A percentile compares a stretch with the other conserved stretches of the same genome.
phyloP scores from a whole-genome alignment of 176 grass and related monocot genomes.

The Musa schizocarpa region DNA sequence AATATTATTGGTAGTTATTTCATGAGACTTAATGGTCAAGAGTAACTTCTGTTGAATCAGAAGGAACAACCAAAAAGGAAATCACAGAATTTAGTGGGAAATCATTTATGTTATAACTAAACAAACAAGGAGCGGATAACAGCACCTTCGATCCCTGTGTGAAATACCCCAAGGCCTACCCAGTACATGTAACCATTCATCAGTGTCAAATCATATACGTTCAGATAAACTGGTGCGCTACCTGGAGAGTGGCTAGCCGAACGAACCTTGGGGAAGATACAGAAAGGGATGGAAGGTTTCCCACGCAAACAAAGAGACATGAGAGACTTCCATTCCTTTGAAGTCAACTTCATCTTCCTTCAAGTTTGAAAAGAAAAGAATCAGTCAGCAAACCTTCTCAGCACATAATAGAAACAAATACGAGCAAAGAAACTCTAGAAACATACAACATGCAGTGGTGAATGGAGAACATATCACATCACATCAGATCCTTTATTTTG shows the following conservation, averaged over 20 bases:
- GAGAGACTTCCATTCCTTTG: slow-evolving; percentile 92
- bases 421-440: no score
- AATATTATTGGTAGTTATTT: neutral
- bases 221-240: slow-evolving; percentile 84
- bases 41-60: no score
- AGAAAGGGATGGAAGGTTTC: slow-evolving; percentile 59
- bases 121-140: slow-evolving; percentile 12
- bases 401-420: neutral
- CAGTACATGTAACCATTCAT: slow-evolving; percentile 95
- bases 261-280: slow-evolving; percentile 81
- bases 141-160: slow-evolving; percentile 91
- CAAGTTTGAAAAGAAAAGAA: slow-evolving; percentile 3
- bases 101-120: neutral
- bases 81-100: neutral
- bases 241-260: slow-evolving; percentile 44
- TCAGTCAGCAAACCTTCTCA: neutral
- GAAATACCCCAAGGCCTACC: slow-evolving; percentile 92
- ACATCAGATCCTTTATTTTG: no score
- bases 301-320: slow-evolving; percentile 55
- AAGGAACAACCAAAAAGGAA: no score
- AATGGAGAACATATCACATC: no score
- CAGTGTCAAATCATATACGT: slow-evolving; percentile 93
- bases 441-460: no score
- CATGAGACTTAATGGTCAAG: no score
- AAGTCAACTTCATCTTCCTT: slow-evolving; percentile 77